Evolutionary conservation across 352 stramenopile species (phyloP), one percentile per base, ranked within the genome.

Genomic region (Phytophthora uliginosa): DNA sequence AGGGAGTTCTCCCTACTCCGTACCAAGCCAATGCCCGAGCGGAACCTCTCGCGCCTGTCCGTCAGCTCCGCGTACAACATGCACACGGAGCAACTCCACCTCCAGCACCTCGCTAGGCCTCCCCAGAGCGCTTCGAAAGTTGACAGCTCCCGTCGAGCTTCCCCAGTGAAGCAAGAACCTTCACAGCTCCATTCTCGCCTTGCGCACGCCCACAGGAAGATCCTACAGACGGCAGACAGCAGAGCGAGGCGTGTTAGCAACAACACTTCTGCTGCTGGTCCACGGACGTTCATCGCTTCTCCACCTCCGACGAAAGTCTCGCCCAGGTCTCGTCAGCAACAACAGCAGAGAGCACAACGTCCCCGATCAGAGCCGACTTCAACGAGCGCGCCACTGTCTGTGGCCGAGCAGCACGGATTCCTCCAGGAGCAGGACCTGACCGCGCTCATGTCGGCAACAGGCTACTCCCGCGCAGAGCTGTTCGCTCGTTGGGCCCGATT

Each of bases 401-500:
- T 78, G 18, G 79, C 74, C 6, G 56, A 77, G 4, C 69, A 89
- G 10, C 85, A 92, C 56, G 86, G 86, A 1, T 89, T 88, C 58
- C 58, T 94, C 1, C 70, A 73, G 22, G 84, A 94, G 45, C 81
- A 93, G 50, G 78, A 92, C 58, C 61, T 92, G 7, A 69, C 64
- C 12, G 59, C 66, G 12, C 74, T 94, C 10, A 82, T 86, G 51
- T 36, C 61, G 15, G 53, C 69, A 4, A 95, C 85, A 0, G 84
- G 86, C 0, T 95, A 91, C 70, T 81, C 74, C 18, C 81, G 85
- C 18, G 74, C 78, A 4, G 83, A 93, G 51, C 63, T 95, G 10
- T 95, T 91, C 63, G 82, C 74, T 26, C 77, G 90, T 13, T 95
- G 88, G 83, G 74, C 77, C 18, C 83, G 84, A 15, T 95, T 94